Evolutionary conservation across 139 green algal genomes (phyloP).

Genomic region (Tetraselmis chui): DNA sequence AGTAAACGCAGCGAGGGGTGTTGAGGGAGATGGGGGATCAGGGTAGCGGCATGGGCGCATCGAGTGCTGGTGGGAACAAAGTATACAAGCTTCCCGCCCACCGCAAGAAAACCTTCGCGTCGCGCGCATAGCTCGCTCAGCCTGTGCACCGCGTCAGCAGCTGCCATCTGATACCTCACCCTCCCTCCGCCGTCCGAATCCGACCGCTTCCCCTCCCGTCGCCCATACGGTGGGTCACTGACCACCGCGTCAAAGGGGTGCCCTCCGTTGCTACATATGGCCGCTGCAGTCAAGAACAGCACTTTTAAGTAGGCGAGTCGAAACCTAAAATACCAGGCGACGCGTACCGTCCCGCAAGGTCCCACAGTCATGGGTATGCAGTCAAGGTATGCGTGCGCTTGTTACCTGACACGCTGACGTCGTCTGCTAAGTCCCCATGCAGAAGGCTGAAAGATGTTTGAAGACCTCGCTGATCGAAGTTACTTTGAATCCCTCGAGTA

Average conservation of each 20-base stretch:
- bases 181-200: neutral
- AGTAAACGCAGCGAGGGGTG: neutral
- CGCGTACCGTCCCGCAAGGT: too few relatives aligned
- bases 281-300: too few relatives aligned
- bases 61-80: neutral
- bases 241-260: neutral
- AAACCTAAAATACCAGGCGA: too few relatives aligned
- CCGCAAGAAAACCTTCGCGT: neutral
- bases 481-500: neutral
- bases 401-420: neutral
- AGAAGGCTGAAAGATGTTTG: neutral
- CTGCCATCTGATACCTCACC: neutral
- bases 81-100: neutral
- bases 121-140: neutral
- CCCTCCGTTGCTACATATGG: neutral
- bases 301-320: too few relatives aligned
- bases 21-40: neutral
- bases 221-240: neutral
- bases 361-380: too few relatives aligned
- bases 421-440: neutral
- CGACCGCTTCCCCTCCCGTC: neutral
- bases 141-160: neutral
- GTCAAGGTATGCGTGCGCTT: too few relatives aligned
- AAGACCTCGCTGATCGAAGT: neutral
- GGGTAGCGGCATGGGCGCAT: neutral